Base-by-base conservation (phyloP, 2,329 filamentous ascomycete genomes). In the Trichoderma koningii region DNA sequence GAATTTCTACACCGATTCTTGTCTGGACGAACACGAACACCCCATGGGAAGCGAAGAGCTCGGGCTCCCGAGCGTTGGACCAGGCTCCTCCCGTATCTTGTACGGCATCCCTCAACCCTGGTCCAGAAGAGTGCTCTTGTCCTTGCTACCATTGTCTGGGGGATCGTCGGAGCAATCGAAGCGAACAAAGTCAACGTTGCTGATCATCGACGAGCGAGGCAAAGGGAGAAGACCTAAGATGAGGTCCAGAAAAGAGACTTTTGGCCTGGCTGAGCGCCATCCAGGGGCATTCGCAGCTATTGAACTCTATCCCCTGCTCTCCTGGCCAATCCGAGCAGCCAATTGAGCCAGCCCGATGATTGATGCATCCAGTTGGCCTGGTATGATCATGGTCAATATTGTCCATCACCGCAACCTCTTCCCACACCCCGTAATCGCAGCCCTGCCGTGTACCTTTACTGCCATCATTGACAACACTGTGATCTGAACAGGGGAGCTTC, bases 251-350 rank as follows among this genome's bases (percentile, higher is more conserved):
- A 55, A 45, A 56, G 12, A 45, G 55, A 48, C 14, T 34, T 47
- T 47, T 26, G 38, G 7, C 19, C 23, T 38, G 38, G 45, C 7
- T 10, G 30, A 34, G 30, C 45, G 44, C 56, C 56, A 30, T 41
- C 45, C 55, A 42, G 52, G 45, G 56, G 44, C 21, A 9, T 5
- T 34, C 26, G 38, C 47, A 53, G 21, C 48, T 62, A 62, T 52
- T 53, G 59, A 53, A 52, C 59, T 52, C 38, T 62, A 62, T 45
- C 48, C 59, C 48, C 44, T 61, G 47, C 57, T 28, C 7, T 6
- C 14, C 19, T 44, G 23, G 48, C 59, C 59, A 62, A 62, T 62
- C 56, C 45, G 21, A 23, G 21, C 34, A 14, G 34, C 34, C 34
- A 38, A 38, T 38, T 38, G 34, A 14, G 12, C 34, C 34, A 4